A percentile compares a stretch with the other conserved stretches of the same genome.
These are phyloP conservation scores for Candida qinlingensis DNA, from an alignment of 805 yeast genomes.

Conservation along the genomic window DNA sequence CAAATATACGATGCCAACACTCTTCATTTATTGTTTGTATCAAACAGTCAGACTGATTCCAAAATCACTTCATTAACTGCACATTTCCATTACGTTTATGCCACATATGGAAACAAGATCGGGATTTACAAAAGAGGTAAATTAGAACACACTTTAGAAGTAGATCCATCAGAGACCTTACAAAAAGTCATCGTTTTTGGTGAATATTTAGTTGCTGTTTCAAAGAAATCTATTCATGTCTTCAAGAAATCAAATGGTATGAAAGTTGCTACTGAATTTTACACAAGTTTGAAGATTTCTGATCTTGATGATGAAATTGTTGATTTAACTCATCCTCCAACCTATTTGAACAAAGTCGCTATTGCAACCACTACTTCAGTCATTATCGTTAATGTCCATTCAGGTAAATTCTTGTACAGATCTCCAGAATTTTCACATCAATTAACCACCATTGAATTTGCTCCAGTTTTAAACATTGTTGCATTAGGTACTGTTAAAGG, in stretches of 20 bases:
- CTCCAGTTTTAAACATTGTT: slow-evolving; percentile 82
- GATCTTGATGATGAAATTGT: slow-evolving; percentile 68
- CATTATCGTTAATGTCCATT: slow-evolving; percentile 64
- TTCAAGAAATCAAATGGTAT: slow-evolving; percentile 43
- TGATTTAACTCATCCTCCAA: slow-evolving; percentile 75
- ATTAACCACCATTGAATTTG: slow-evolving; percentile 66
- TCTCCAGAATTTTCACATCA: slow-evolving; percentile 48
- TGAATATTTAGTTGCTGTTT: slow-evolving; percentile 60
- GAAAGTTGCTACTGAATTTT: slow-evolving; percentile 54
- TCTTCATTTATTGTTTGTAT: slow-evolving; percentile 78
- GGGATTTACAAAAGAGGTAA: slow-evolving; percentile 83
- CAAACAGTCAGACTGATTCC: slow-evolving; percentile 67
- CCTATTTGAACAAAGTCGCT: slow-evolving; percentile 84
- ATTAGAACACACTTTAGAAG: slow-evolving; percentile 37
- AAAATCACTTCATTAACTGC: slow-evolving; percentile 70
- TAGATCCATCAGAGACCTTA: slow-evolving; percentile 33
- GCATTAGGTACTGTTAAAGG: slow-evolving; percentile 77
- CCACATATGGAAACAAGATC: slow-evolving; percentile 62
- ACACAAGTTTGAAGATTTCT: slow-evolving; percentile 57
- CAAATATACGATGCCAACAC: slow-evolving; percentile 92
- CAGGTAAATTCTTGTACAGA: slow-evolving; percentile 65
- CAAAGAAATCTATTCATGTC: slow-evolving; percentile 43
- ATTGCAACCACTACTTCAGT: slow-evolving; percentile 69
- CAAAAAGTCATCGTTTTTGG: slow-evolving; percentile 64
- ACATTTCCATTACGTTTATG: slow-evolving; percentile 80